Evolutionary conservation across 1,284 basidiomycete genomes (phyloP).

Genomic region (Termitomyces sp.): DNA sequence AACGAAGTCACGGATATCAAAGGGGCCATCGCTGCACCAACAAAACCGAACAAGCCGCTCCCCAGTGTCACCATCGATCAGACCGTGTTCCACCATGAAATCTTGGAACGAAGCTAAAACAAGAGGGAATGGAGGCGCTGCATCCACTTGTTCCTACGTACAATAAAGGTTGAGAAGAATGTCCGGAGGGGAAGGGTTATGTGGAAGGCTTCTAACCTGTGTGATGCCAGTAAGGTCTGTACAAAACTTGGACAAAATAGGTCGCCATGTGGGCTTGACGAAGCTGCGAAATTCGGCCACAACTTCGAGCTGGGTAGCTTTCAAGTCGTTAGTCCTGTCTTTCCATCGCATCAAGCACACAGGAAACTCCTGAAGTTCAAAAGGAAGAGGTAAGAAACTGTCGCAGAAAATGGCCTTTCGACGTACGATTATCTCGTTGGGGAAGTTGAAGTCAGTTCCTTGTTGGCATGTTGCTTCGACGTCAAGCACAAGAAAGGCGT

Average conservation of each 20-base stretch:
- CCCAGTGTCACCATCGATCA: slow-evolving; percentile 56
- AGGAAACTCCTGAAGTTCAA: slow-evolving; percentile 70
- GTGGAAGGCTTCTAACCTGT: slow-evolving; percentile 54
- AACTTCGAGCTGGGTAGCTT: slow-evolving; percentile 55
- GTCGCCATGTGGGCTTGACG: slow-evolving; percentile 85
- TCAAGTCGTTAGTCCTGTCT: slow-evolving; percentile 49
- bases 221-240: slow-evolving; percentile 85
- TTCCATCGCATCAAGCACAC: slow-evolving; percentile 85
- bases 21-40: slow-evolving; percentile 79
- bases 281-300: slow-evolving; percentile 84
- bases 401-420: background rate
- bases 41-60: slow-evolving; percentile 57
- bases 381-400: slow-evolving; percentile 5
- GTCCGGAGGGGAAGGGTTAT: background rate
- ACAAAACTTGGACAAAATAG: slow-evolving; percentile 80
- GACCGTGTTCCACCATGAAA: slow-evolving; percentile 65
- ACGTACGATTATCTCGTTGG: slow-evolving; percentile 91
- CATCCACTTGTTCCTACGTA: slow-evolving; percentile 70
- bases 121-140: slow-evolving; percentile 70
- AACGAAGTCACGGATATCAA: slow-evolving; percentile 81
- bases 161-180: background rate
- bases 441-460: slow-evolving; percentile 65
- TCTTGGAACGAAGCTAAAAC: slow-evolving; percentile 60
- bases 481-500: slow-evolving; percentile 75
- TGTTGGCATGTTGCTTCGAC: slow-evolving; percentile 87